phyloP scores from a whole-genome alignment of 2,329 filamentous ascomycete genomes.

The Ustulina deusta region DNA sequence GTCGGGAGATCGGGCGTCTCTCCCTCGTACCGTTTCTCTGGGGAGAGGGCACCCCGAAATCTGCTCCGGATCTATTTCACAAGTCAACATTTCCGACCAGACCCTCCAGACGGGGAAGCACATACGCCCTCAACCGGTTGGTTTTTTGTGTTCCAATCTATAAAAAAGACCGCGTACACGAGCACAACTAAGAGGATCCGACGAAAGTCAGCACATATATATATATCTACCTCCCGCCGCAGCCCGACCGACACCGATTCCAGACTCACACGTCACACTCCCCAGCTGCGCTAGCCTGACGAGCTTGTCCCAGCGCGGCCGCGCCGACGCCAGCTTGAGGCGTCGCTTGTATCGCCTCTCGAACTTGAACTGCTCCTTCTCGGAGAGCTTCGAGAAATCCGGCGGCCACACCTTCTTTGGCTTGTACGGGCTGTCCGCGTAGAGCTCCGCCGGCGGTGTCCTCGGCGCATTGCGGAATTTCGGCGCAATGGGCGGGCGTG shows the following conservation, averaged over 20 bases:
- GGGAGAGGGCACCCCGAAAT: slow-evolving; percentile 53
- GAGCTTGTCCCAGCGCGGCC: slow-evolving; percentile 49
- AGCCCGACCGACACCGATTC: neutral
- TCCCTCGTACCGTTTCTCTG: slow-evolving; percentile 45
- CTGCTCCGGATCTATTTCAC: slow-evolving; percentile 53
- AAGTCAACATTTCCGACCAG: slow-evolving; percentile 19
- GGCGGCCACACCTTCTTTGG: slow-evolving; percentile 83
- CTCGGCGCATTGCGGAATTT: slow-evolving; percentile 41
- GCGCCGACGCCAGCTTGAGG: slow-evolving; percentile 56
- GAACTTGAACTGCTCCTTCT: slow-evolving; percentile 80
- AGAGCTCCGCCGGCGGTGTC: slow-evolving; percentile 50
- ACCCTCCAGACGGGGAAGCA: neutral
- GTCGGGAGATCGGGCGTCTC: slow-evolving; percentile 40
- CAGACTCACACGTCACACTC: slow-evolving; percentile 65
- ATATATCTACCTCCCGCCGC: neutral
- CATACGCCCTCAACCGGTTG: slow-evolving; percentile 66
- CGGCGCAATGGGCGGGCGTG: slow-evolving; percentile 46
- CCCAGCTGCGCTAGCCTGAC: slow-evolving; percentile 73
- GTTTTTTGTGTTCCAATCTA: slow-evolving; percentile 65
- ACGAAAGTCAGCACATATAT: slow-evolving; percentile 22
- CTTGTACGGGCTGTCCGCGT: slow-evolving; percentile 67
- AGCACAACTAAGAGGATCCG: slow-evolving; percentile 58
- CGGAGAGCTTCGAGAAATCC: slow-evolving; percentile 75
- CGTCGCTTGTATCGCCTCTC: slow-evolving; percentile 83
- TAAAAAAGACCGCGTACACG: slow-evolving; percentile 70